Evolutionary conservation across 768 basidiomycete species (phyloP).

Genomic region (Lentinula lateritia): DNA sequence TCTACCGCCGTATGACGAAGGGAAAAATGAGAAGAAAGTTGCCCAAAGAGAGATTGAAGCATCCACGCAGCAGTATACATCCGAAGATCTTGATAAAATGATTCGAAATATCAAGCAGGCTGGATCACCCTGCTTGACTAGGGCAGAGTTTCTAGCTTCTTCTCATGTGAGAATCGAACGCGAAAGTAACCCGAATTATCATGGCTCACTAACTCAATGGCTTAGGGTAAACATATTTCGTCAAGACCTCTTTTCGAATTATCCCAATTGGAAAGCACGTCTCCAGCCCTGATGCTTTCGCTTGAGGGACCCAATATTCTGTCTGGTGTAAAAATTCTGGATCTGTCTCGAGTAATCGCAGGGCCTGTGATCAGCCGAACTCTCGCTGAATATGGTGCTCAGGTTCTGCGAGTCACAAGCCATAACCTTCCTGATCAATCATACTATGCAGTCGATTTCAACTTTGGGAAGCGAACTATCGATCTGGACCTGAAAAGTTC

Average conservation of each 20-base stretch:
- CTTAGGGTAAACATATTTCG: not conserved
- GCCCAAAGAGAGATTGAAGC: not conserved
- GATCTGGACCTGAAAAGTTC: constrained; percentile 4
- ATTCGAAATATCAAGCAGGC: not conserved
- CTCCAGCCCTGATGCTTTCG: not conserved
- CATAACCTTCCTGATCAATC: constrained; percentile 4
- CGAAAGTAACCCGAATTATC: not conserved
- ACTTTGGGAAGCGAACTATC: constrained; percentile 1
- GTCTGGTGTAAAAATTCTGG: constrained; percentile 4
- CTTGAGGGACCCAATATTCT: constrained; percentile 1
- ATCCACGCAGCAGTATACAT: not conserved
- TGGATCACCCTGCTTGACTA: not conserved
- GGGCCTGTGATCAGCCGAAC: constrained; percentile 2
- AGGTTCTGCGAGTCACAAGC: not conserved
- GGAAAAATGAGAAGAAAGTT: not conserved
- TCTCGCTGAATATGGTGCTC: constrained; percentile 4
- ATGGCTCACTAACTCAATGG: not conserved
- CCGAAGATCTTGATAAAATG: not conserved
- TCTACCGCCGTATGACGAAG: constrained; percentile 1
- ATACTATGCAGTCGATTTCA: constrained; percentile 3
- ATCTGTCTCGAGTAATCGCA: constrained; percentile 5
- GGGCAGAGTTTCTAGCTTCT: constrained; percentile 4
- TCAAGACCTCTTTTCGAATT: constrained; percentile 4
- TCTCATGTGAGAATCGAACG: not conserved
- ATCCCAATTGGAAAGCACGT: not conserved